Evolutionary conservation across 352 stramenopile species (phyloP).

Genomic region (Pythium dissotocum): DNA sequence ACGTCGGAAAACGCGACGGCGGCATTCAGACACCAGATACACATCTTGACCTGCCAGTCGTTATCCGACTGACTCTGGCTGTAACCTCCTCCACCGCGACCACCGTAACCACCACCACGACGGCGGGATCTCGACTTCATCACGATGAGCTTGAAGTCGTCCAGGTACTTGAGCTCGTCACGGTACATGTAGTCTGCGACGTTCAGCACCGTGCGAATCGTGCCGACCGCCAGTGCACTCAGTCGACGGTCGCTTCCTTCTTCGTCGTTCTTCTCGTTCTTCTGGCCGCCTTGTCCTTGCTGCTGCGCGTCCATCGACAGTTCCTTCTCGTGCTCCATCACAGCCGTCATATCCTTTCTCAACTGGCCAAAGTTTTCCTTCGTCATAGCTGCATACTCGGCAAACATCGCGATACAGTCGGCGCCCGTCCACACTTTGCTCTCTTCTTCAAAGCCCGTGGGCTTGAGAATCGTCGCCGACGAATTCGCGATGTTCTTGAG

Average conservation of each 20-base stretch:
- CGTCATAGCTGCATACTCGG: constrained; percentile 58
- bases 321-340: constrained; percentile 59
- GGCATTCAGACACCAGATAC: constrained; percentile 86
- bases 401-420: constrained; percentile 72
- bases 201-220: constrained; percentile 59
- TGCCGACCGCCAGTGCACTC: constrained; percentile 53
- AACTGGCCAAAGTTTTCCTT: constrained; percentile 46
- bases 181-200: constrained; percentile 83
- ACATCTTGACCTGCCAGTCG: constrained; percentile 72
- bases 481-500: constrained; percentile 48
- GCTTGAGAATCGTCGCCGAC: constrained; percentile 42
- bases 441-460: constrained; percentile 69
- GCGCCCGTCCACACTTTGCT: constrained; percentile 67
- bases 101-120: constrained; percentile 6
- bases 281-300: background rate
- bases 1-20: constrained; percentile 85
- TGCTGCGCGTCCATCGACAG: constrained; percentile 21
- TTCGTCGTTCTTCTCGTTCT: constrained; percentile 19
- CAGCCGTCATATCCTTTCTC: constrained; percentile 44
- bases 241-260: constrained; percentile 33
- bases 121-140: constrained; percentile 40
- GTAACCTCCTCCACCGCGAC: constrained; percentile 13
- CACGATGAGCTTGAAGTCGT: constrained; percentile 81
- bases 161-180: constrained; percentile 73
- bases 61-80: constrained; percentile 26